Evolutionary conservation across 352 stramenopile genomes (phyloP), one percentile per base, ranked within the genome.

Genomic region (Lagenidium giganteum): DNA sequence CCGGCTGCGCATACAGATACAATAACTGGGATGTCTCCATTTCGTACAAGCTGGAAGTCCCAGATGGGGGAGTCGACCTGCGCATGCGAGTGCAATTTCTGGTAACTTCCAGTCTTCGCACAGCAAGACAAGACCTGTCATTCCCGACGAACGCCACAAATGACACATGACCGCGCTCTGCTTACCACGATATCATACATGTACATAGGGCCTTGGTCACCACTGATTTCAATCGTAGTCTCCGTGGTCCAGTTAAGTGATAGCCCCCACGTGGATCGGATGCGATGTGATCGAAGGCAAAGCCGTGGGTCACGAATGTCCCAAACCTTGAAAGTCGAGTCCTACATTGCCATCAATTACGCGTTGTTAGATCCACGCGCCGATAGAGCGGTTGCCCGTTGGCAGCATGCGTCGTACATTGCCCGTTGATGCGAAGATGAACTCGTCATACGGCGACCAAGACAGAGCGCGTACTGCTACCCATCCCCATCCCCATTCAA

Each of bases 31-130:
- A 72, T 47, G 3, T 53, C 41, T 2, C 62, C 55, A 16, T 52
- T 56, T 4, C 75, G 74, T 22, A 60, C 72, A 37, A 89, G 76
- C 40, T 84, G 68, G 11, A 89, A 51, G 50, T 90, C 75, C 82
- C 82, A 94, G 18, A 94, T 73, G 1, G 82, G 82, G 2, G 79
- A 91, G 35, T 94, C 82, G 38, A 89, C 70, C 43, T 94, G 82
- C 6, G 82, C 77, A 36, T 94, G 82, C 28, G 75, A 87, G 35
- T 88, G 74, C 13, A 93, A 61, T 31, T 90, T 85, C 47, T 88
- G 76, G 39, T 83, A 84, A 42, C 71, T 87, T 8, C 81, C 81
- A 48, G 57, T 87, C 76, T 92, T 47, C 37, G 38, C 17, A 40
- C 4, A n/a, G 44, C 27, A 51, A 51, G 16, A 37, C 9, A n/a